phyloP scores from a whole-genome alignment of 176 grass and related monocot species.

The Cymbopogon citratus region DNA sequence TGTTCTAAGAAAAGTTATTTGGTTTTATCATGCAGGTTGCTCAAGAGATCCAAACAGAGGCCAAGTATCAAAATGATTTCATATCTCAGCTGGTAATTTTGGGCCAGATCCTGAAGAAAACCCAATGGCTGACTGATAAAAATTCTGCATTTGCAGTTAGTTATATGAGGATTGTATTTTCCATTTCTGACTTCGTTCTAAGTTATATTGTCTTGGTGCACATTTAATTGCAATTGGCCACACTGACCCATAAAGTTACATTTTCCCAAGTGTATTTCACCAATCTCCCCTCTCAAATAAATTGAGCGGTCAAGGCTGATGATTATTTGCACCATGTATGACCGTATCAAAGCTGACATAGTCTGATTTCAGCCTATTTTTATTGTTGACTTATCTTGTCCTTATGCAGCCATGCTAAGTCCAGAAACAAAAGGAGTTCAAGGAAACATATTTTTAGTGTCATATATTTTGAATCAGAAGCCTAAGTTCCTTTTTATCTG shows the following conservation, averaged over 20 bases:
- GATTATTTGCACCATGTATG: not conserved
- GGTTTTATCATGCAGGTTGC: conserved; percentile 56
- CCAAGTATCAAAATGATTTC: conserved; percentile 80
- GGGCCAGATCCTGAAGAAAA: not conserved
- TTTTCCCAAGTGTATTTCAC: not conserved
- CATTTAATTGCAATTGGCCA: not conserved
- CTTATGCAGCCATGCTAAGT: not conserved
- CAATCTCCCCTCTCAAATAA: not conserved
- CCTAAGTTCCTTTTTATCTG: not conserved
- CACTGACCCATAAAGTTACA: too few species aligned
- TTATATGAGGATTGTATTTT: not conserved
- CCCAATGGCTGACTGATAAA: not conserved
- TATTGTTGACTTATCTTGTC: not conserved
- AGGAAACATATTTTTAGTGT: not conserved
- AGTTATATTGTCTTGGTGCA: not conserved
- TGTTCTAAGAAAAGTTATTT: not conserved
- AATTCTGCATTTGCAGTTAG: not conserved
- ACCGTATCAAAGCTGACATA: not conserved
- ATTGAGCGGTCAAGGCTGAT: not conserved
- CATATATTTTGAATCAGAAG: not conserved
- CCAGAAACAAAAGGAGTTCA: not conserved
- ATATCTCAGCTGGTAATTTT: conserved; percentile 65
- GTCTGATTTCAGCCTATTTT: not conserved
- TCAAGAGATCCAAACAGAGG: conserved; percentile 72
- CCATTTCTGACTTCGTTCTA: not conserved